Percentiles rank a stretch among this genome's conserved stretches.
Evolutionary conservation across 352 stramenopile species (phyloP).

Genomic region (Halophytophthora polymorphica): DNA sequence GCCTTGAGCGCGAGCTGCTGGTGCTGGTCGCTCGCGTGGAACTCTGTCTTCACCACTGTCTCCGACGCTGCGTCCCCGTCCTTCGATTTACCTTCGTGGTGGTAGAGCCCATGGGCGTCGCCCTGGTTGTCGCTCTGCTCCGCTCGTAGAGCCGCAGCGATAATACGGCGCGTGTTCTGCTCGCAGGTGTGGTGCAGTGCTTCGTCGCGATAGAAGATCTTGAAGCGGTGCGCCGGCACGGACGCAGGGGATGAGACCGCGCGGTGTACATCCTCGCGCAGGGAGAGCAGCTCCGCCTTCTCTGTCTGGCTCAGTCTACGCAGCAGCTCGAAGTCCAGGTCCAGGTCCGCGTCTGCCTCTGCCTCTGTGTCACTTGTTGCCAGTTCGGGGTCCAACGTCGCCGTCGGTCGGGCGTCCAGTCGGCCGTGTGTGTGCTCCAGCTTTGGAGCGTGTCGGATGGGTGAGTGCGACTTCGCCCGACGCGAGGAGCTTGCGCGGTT

Average conservation of each 20-base stretch:
- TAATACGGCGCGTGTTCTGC: constrained; percentile 30
- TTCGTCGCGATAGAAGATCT: constrained; percentile 31
- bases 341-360: neutral
- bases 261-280: neutral
- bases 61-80: too few relatives aligned
- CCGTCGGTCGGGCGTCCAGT: constrained; percentile 1
- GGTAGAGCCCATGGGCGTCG: too few relatives aligned
- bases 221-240: constrained; percentile 14
- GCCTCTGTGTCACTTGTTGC: neutral
- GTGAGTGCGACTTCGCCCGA: constrained; percentile 22
- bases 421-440: constrained; percentile 28
- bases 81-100: too few relatives aligned
- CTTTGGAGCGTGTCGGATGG: constrained; percentile 22
- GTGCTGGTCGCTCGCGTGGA: too few relatives aligned
- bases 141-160: constrained; percentile 22
- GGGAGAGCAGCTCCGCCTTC: neutral
- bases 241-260: neutral
- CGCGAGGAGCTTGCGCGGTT: too few relatives aligned
- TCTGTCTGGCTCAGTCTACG: too few relatives aligned
- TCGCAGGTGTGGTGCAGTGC: constrained; percentile 19
- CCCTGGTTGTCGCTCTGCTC: too few relatives aligned
- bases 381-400: too few relatives aligned
- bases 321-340: neutral
- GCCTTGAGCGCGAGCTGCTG: constrained; percentile 27
- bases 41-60: too few relatives aligned